Conservation (phyloP, 352 stramenopile genomes). For the Pythium biforme region DNA sequence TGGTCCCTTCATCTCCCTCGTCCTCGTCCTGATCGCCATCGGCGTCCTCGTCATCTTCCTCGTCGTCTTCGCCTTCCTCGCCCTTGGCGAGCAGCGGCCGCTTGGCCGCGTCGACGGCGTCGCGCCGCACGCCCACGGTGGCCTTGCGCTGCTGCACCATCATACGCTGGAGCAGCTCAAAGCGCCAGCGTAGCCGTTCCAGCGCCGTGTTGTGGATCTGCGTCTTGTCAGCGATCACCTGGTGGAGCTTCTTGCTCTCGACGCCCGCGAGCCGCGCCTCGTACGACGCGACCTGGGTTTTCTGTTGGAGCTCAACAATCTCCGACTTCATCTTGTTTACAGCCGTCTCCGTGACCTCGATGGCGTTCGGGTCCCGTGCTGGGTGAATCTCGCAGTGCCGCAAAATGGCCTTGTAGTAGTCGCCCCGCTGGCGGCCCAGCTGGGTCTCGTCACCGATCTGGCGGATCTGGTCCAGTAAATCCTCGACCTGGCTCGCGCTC, state of each 20-base stretch:
- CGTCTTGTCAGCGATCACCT: conserved; percentile 66
- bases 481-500: conserved; percentile 54
- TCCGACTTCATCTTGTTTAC: conserved; percentile 67
- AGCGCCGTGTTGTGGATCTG: conserved; percentile 66
- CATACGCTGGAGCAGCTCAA: conserved; percentile 61
- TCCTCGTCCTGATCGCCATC: background rate
- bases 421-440: conserved; percentile 59
- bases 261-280: conserved; percentile 57
- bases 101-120: background rate
- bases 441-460: conserved; percentile 56
- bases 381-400: conserved; percentile 78
- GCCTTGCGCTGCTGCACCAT: conserved; percentile 17
- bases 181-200: conserved; percentile 60
- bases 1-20: background rate
- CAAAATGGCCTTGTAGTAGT: conserved; percentile 82
- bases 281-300: conserved; percentile 65
- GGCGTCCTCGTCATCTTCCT: background rate
- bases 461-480: conserved; percentile 66
- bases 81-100: background rate
- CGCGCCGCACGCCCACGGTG: background rate
- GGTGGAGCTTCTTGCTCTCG: conserved; percentile 63
- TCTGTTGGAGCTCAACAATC: conserved; percentile 68
- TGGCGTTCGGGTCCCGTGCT: conserved; percentile 73
- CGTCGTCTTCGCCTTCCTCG: background rate
- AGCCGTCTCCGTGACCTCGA: conserved; percentile 61